Evolutionary conservation across 805 yeast genomes (phyloP), one percentile per base, ranked within the genome.

Genomic region (Scheffersomyces spartinae): DNA sequence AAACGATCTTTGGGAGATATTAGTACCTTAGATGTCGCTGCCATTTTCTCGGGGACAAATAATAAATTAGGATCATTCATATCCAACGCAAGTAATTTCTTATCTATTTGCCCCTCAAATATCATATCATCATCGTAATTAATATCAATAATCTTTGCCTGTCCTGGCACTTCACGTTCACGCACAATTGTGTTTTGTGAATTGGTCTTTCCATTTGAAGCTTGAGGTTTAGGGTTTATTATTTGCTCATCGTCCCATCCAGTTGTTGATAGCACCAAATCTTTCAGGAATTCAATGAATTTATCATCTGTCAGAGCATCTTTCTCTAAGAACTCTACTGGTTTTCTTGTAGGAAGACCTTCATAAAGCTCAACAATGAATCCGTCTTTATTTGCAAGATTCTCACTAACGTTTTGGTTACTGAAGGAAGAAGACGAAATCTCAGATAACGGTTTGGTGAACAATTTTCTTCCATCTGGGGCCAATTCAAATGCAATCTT

Each of bases 51-150:
- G 19, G 71, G 68, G 13, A 74, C 68, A 34, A 91, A 76, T 20
- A 88, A 50, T 30, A 91, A 53, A 27, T 75, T 64, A 9, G 91
- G 81, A 49, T 91, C 99, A 44, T 86, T 91, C 76, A 85, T 67
- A 49, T 88, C 94, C 22, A 91, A 51, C 62, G 63, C 20, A 75
- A 46, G 15, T 57, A 41, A 24, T 3, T 52, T 58, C 4, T 47
- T 32, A 24, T 52, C 46, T 26, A 58, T 52, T 21, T 43, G 63
- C 2, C 95, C 97, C 20, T 80, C 77, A 26, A 86, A 68, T n/a
- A 91, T 65, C 33, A 68, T 60, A 15, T 74, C 80, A 39, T 80
- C 88, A 16, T 74, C 77, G 10, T 48, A 49, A 18, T 27, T 15
- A 5, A 23, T 23, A 7, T 27, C 27, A 2, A 23, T 22, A 21